Evolutionary conservation across 1,284 basidiomycete species (phyloP), one percentile per base, ranked within the genome.

Genomic region (Heterobasidion annosum): DNA sequence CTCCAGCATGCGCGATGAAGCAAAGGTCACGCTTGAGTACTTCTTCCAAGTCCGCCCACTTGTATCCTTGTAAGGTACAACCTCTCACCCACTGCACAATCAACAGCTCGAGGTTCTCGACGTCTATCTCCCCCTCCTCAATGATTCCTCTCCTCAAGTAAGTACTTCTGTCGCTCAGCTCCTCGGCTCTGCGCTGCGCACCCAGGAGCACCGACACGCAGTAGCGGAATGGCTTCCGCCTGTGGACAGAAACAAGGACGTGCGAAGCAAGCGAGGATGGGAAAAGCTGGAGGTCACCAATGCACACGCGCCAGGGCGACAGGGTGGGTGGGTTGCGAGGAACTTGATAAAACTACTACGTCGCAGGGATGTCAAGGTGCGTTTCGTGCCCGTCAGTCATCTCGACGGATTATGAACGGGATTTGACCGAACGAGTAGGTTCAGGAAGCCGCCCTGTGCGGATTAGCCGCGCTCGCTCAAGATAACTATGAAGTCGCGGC

Each of bases 361-460:
- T 15, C 73, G 68, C 45, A 73, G 72, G 55, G 80, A 86, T 58
- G 60, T 64, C 52, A 86, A 85, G 73, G 83, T 77, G 37, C 4
- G 68, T 59, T 9, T 10, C 8, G 15, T 13, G 8, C 7, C 34
- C 45, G 37, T 25, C 8, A 13, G 52, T 18, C 25, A 48, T 44
- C 48, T 44, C 9, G 40, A 19, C 45, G 25, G 4, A 19, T 9
- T 54, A 45, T 50, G 40, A n/a, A n/a, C 15, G 37, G 8, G 15
- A 10, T 33, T 5, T 34, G 48, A 49, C 49, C 25, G 45, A 48
- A 25, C 37, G n/a, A 34, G 8, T 46, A 91, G 80, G 65, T 82
- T 2, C 82, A 90, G 62, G 89, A 91, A 68, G 85, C 86, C 0
- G 81, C 77, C 0, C 67, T 93, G 5, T 75, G 73, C 19, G 86